A percentile compares a stretch with the other conserved stretches of the same genome.
phyloP scores from a whole-genome alignment of 164 flowering plant genomes.

The Macadamia integrifolia region DNA sequence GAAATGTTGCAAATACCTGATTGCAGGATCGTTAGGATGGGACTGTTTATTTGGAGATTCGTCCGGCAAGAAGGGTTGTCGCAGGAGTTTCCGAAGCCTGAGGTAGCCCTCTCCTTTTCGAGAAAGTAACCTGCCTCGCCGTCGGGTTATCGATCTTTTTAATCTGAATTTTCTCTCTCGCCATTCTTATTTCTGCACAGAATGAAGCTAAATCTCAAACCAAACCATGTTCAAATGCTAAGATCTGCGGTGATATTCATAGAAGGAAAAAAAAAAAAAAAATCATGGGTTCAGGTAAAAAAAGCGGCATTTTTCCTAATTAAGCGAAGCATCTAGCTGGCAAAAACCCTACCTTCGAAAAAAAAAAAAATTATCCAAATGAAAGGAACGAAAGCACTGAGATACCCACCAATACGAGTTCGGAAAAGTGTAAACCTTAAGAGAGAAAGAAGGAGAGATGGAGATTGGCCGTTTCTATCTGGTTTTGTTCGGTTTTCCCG shows the following conservation, averaged over 20 bases:
- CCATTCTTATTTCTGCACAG: conserved; percentile 22
- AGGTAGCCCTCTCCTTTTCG: conserved; percentile 51
- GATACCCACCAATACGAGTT: neutral
- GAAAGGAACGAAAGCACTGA: neutral
- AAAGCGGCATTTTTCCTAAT: conserved; percentile 16
- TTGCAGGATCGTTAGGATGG: too few species aligned
- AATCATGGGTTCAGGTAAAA: neutral
- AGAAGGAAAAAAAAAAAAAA: neutral
- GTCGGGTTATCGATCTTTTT: conserved; percentile 53
- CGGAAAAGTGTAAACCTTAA: neutral
- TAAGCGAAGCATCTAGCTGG: conserved; percentile 3
- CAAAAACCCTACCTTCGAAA: conserved; percentile 3
- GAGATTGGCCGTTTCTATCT: conserved; percentile 2
- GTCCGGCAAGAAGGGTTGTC: too few species aligned
- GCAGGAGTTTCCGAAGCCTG: too few species aligned
- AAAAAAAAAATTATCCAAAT: neutral
- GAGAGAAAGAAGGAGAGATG: neutral
- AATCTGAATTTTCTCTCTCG: conserved; percentile 58
- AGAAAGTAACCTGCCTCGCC: conserved; percentile 61
- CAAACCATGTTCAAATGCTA: neutral
- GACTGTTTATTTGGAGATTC: too few species aligned
- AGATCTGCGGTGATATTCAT: neutral
- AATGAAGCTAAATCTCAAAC: neutral
- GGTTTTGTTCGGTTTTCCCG: neutral
- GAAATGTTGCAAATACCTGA: too few species aligned